Evolutionary conservation across 83 land plant genomes (phyloP), one percentile per base, ranked within the genome.

Genomic region (Picea engelmannii): DNA sequence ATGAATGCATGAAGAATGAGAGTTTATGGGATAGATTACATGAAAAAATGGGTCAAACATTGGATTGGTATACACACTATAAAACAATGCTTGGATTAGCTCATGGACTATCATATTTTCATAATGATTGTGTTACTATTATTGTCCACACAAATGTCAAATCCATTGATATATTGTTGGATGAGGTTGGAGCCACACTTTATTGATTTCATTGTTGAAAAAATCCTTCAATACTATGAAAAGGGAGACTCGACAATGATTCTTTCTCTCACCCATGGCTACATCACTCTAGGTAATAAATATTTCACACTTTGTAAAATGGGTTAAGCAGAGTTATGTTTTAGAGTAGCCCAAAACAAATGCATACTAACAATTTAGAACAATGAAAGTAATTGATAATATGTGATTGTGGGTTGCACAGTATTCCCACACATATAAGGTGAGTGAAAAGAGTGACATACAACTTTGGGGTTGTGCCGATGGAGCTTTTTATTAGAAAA

Each of bases 41-140:
- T 79, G 24, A 31, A 75, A 4, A 52, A 23, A 68, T 17, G 16
- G 58, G 27, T 24, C 23, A 11, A 2, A 66, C 16, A 5, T 66
- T 87, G 60, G 80, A 82, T 31, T 87, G 89, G 87, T 25, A 65
- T 20, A 74, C 76, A 17, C 75, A 25, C 35, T 31, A 31, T 31
- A 31, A 31, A 31, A 78, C 84, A 9, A 82, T 84, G 0, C 42
- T 85, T 47, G 84, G 89, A 61, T 63, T 84, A 52, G 87, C 89
- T 27, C 61, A 76, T 59, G 89, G 84, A n/a, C 61, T 87, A 47
- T 75, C 82, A 4, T 93, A 91, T 55, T 74, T 93, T 66, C 95
- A 93, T 66, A 93, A 93, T 68, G 93, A 91, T 78, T 91, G 82
- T 64, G 79, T 78, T 7, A 63, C 81, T 20, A 73, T 84, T 17